Evolutionary conservation across 2,329 filamentous ascomycete species (phyloP), one percentile per base, ranked within the genome.

Genomic region (Clarireedia hainanense): DNA sequence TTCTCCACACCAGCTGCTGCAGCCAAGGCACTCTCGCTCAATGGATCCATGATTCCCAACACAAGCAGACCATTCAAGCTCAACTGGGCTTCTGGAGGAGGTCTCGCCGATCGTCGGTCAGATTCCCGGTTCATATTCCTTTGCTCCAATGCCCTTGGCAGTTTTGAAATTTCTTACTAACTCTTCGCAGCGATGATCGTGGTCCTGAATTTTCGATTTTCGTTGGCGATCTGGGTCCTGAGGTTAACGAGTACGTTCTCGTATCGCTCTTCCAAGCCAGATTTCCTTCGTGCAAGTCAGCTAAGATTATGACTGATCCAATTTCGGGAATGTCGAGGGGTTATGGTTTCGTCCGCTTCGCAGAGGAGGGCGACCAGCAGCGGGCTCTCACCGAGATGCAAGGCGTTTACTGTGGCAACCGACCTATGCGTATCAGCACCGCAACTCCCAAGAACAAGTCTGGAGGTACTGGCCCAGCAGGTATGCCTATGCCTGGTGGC

Each of bases 231-330:
- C 85, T 99, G 61, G 94, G 94, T 59, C 94, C 95, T 6, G 94
- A 99, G 74, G 94, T 99, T 66, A 99, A 96, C 73, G 94, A 99
- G 76, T 97, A 95, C 69, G 92, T 97, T 57, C 80, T 99, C 58
- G 92, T 97, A 53, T 95, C 91, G 26, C 85, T 99, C 50, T 99
- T 99, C 82, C 92, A 97, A 76, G 87, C 85, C 69, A 90, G 92
- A 60, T 99, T 95, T 79, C 88, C 88, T 0, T 95, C 91, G 7
- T 97, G 92, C 88, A 97, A 97, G 79, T 96, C 91, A 39, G 94
- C 94, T 69, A 99, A 99, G 81, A 99, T 99, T 75, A 99, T 99
- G 94, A 96, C 92, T 59, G 94, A 99, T 69, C 92, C 94, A 59
- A 94, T 97, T 75, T 95, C 88, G 61, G 94, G 94, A 66, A 92